Percentiles rank a stretch among this genome's conserved stretches.
Evolutionary conservation across 225 moss, liverwort and hornwort genomes (phyloP).

Genomic region (Polytrichum commune): DNA sequence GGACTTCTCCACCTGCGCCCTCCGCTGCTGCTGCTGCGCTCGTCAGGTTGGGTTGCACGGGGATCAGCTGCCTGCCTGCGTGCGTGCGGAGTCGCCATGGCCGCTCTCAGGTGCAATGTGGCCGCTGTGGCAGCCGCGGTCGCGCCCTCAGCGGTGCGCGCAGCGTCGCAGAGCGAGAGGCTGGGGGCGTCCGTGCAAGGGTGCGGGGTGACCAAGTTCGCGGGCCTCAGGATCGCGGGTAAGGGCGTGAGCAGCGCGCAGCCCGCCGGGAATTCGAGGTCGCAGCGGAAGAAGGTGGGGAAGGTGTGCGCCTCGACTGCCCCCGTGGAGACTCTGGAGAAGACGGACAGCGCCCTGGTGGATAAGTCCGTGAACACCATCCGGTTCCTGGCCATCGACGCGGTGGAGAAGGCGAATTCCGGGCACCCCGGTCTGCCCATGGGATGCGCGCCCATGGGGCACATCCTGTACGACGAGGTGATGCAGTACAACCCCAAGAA

Average conservation of each 20-base stretch:
- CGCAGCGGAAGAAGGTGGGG: slow-evolving; percentile 4
- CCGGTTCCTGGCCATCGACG: slow-evolving; percentile 84
- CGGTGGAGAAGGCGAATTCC: slow-evolving; percentile 99
- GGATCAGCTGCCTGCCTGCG: neutral
- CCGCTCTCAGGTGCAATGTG: slow-evolving; percentile 72
- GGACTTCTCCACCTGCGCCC: too few relatives aligned
- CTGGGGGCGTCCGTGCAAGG: slow-evolving; percentile 46
- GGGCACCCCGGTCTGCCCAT: slow-evolving; percentile 95
- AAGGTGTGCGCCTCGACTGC: slow-evolving; percentile 30
- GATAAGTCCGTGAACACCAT: slow-evolving; percentile 89
- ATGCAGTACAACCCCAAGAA: slow-evolving; percentile 94
- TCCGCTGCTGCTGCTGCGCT: too few relatives aligned
- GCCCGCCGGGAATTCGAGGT: slow-evolving; percentile 1
- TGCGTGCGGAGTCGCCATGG: slow-evolving; percentile 32
- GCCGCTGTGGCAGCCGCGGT: slow-evolving; percentile 48
- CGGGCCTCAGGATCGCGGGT: slow-evolving; percentile 51
- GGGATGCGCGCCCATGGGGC: slow-evolving; percentile 99
- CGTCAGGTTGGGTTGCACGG: too few relatives aligned
- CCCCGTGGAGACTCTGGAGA: slow-evolving; percentile 77
- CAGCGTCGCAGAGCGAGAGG: slow-evolving; percentile 29
- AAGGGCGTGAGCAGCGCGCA: slow-evolving; percentile 17
- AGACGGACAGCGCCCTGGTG: slow-evolving; percentile 66
- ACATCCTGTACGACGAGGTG: slow-evolving; percentile 95
- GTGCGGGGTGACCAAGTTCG: slow-evolving; percentile 57
- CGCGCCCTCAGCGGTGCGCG: slow-evolving; percentile 20